Percentiles rank a stretch among this genome's conserved stretches.
Conservation (phyloP, 306 rosid genomes). For the Gynostemma pentaphyllum region DNA sequence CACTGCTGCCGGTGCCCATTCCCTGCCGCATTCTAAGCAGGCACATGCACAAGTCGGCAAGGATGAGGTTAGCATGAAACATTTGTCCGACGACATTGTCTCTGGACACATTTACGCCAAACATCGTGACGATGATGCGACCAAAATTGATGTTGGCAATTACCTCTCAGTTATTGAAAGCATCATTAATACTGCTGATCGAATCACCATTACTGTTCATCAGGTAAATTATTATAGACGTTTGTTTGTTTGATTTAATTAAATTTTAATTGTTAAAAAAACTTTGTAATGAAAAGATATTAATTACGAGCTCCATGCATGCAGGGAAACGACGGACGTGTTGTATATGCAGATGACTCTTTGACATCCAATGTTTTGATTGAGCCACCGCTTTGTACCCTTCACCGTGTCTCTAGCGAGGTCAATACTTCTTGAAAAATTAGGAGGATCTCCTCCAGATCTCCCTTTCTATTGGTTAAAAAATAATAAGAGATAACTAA, state of each 20-base stretch:
- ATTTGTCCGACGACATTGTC: neutral
- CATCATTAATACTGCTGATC: neutral
- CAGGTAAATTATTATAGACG: neutral
- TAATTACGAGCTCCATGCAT: neutral
- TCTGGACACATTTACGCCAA: neutral
- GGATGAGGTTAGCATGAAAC: neutral
- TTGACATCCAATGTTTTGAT: neutral
- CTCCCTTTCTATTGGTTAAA: neutral
- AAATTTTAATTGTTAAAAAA: neutral
- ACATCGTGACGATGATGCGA: neutral
- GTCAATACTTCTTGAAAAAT: neutral
- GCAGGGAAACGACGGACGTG: neutral
- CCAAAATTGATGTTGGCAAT: neutral
- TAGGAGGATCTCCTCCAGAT: neutral
- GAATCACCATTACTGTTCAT: neutral
- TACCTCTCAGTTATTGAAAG: neutral
- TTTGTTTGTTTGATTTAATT: neutral
- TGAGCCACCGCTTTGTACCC: slow-evolving; percentile 3
- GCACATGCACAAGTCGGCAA: neutral
- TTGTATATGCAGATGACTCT: neutral
- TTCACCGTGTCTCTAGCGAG: slow-evolving; percentile 6
- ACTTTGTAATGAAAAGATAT: neutral
- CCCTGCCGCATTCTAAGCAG: neutral
- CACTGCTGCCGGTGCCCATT: too few relatives aligned
- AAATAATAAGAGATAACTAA: too few relatives aligned